Evolutionary conservation across 2,329 filamentous ascomycete species (phyloP).

Genomic region (Neofusicoccum sp.): DNA sequence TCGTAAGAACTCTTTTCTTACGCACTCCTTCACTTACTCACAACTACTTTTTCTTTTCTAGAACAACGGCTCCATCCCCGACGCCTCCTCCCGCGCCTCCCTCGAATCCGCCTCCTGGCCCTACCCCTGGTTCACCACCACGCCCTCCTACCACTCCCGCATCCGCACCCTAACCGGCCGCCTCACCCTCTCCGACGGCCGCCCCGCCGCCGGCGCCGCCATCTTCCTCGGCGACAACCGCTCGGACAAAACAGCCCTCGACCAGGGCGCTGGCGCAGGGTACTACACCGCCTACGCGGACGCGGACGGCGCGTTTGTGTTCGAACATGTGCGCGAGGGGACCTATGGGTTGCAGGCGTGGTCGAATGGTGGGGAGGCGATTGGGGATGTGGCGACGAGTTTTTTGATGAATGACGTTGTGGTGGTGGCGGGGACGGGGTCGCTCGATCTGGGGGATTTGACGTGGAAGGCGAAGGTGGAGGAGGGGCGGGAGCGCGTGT

Average conservation of each 20-base stretch:
- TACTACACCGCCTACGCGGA: slow-evolving; percentile 55
- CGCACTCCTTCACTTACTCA: too few relatives aligned
- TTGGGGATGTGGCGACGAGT: slow-evolving; percentile 51
- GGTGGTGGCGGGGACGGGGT: slow-evolving; percentile 30
- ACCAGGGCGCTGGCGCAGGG: slow-evolving; percentile 49
- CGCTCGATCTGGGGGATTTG: slow-evolving; percentile 1
- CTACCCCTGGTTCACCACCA: slow-evolving; percentile 53
- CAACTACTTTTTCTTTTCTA: too few relatives aligned
- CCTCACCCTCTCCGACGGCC: slow-evolving; percentile 51
- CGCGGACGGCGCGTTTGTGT: slow-evolving; percentile 45
- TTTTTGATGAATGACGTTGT: slow-evolving; percentile 46
- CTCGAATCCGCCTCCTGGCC: slow-evolving; percentile 51
- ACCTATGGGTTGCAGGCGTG: slow-evolving; percentile 55
- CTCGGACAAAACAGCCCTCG: slow-evolving; percentile 49
- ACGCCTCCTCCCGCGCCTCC: slow-evolving; percentile 45
- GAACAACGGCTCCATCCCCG: slow-evolving; percentile 51
- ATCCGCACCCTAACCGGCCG: slow-evolving; percentile 47
- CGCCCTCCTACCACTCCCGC: slow-evolving; percentile 50
- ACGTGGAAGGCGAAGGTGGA: not conserved
- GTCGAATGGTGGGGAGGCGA: slow-evolving; percentile 47
- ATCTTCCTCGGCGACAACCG: slow-evolving; percentile 55
- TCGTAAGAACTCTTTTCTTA: too few relatives aligned
- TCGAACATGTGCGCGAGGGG: slow-evolving; percentile 48
- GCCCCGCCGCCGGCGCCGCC: slow-evolving; percentile 51
- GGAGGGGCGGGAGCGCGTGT: slow-evolving; percentile 43